Conservation (phyloP, 441 rosid species). For the Macaranga tanarius region DNA sequence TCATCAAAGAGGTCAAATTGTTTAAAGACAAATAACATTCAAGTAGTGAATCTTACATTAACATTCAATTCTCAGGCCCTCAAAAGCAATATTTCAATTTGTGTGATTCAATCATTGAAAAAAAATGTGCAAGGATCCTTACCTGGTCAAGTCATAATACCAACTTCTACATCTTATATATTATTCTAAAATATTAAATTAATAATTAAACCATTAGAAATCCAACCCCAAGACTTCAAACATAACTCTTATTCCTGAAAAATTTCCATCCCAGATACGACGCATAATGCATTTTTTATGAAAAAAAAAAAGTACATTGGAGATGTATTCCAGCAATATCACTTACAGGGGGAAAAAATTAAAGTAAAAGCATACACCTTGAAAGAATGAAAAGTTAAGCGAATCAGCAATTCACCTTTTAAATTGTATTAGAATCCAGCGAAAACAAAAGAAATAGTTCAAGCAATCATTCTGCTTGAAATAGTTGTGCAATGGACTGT, state of each 20-base stretch:
- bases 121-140: too few relatives aligned
- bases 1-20: background rate
- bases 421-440: constrained; percentile 95
- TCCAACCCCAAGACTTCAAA: background rate
- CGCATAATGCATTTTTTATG: background rate
- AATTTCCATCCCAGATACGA: background rate
- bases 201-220: too few relatives aligned
- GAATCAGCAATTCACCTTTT: constrained; percentile 58
- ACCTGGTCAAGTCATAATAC: too few relatives aligned
- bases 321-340: background rate
- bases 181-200: too few relatives aligned
- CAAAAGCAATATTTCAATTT: background rate
- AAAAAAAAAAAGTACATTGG: background rate
- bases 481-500: constrained; percentile 82
- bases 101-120: too few relatives aligned
- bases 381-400: constrained; percentile 13
- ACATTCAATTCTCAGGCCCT: constrained; percentile 8
- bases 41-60: background rate
- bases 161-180: too few relatives aligned
- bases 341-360: background rate
- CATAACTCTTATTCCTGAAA: background rate
- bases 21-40: background rate
- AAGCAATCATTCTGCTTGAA: constrained; percentile 92
- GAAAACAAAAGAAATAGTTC: constrained; percentile 99
- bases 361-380: background rate